Percentiles rank a stretch among this genome's conserved stretches.
phyloP scores from a whole-genome alignment of 768 basidiomycete species.

The Lactarius deliciosus region DNA sequence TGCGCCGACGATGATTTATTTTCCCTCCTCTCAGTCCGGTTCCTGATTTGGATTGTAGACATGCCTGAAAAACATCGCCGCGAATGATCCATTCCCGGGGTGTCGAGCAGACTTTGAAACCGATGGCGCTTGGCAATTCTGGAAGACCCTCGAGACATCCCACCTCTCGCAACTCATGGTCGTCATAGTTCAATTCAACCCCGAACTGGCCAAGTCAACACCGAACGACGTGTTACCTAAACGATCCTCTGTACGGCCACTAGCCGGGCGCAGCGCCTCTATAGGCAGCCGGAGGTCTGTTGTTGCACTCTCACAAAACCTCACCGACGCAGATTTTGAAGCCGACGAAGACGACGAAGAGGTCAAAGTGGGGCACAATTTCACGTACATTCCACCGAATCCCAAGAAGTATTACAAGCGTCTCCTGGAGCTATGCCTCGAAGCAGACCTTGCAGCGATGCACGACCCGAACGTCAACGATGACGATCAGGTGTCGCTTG shows the following conservation, averaged over 20 bases:
- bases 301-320: slow-evolving; percentile 32
- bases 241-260: slow-evolving; percentile 44
- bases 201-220: slow-evolving; percentile 79
- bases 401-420: slow-evolving; percentile 84
- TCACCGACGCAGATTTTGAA: slow-evolving; percentile 37
- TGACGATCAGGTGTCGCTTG: slow-evolving; percentile 92
- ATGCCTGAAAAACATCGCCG: slow-evolving; percentile 88
- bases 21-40: slow-evolving; percentile 17
- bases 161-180: slow-evolving; percentile 88
- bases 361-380: slow-evolving; percentile 68
- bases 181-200: slow-evolving; percentile 81
- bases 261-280: slow-evolving; percentile 54
- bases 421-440: slow-evolving; percentile 78
- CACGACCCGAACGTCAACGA: slow-evolving; percentile 87
- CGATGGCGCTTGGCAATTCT: slow-evolving; percentile 80
- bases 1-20: slow-evolving; percentile 34
- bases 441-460: slow-evolving; percentile 86
- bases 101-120: slow-evolving; percentile 82
- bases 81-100: slow-evolving; percentile 80
- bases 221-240: slow-evolving; percentile 51
- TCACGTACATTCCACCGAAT: slow-evolving; percentile 89
- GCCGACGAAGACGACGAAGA: slow-evolving; percentile 62
- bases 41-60: slow-evolving; percentile 48
- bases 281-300: slow-evolving; percentile 69
- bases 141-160: slow-evolving; percentile 78